phyloP scores from a whole-genome alignment of 1,284 basidiomycete genomes.

The Cutaneotrichosporon cutaneum region DNA sequence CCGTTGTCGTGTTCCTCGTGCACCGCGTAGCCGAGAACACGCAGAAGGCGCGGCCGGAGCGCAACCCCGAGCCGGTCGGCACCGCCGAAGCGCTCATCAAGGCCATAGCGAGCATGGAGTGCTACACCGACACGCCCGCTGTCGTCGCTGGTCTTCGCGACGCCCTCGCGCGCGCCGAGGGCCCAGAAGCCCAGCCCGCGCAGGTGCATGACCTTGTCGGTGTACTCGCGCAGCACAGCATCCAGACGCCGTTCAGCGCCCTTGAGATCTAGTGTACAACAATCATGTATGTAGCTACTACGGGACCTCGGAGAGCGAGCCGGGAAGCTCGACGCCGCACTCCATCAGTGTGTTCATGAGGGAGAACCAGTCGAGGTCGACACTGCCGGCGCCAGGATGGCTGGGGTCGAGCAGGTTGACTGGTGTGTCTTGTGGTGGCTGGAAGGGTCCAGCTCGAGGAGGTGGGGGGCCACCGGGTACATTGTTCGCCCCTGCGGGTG shows the following conservation, averaged over 20 bases:
- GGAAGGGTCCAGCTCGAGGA: neutral
- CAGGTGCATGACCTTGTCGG: neutral
- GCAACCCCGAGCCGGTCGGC: neutral
- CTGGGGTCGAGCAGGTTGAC: neutral
- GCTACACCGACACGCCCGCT: neutral
- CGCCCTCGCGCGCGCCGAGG: neutral
- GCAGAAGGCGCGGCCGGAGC: neutral
- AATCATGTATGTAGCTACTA: slow-evolving; percentile 6
- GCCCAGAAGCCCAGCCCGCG: neutral
- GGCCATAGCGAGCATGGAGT: neutral
- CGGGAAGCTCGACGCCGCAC: slow-evolving; percentile 16
- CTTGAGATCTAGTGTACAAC: slow-evolving; percentile 3
- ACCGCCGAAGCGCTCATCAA: neutral
- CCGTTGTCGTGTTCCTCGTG: neutral
- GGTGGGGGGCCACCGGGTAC: neutral
- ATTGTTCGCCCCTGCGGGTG: neutral
- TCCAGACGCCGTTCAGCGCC: neutral
- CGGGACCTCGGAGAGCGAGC: neutral
- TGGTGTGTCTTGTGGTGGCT: neutral
- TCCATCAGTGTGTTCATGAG: slow-evolving; percentile 13
- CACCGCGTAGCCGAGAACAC: neutral
- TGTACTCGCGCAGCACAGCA: neutral
- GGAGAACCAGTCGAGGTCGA: slow-evolving; percentile 15
- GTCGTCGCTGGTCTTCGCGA: neutral
- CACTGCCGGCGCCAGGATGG: neutral